These are phyloP conservation scores for Pilasporangium apinafurcum DNA, from an alignment of 352 stramenopile species.

Conservation along the genomic window DNA sequence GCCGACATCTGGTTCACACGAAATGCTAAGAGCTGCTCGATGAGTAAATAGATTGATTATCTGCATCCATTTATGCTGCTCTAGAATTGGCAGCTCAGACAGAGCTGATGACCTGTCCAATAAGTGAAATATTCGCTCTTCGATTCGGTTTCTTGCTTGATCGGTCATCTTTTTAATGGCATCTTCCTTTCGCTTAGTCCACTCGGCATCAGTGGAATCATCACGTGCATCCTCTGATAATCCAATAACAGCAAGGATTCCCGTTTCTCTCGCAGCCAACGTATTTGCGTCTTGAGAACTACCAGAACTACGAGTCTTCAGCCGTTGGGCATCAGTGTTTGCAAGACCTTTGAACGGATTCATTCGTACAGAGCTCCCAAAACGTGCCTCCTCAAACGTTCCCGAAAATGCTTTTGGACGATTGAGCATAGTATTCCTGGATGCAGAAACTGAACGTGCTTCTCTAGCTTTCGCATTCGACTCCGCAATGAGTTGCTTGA, in stretches of 20 bases:
- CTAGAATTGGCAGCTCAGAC: slow-evolving; percentile 52
- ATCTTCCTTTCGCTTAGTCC: slow-evolving; percentile 28
- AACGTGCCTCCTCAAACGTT: slow-evolving; percentile 53
- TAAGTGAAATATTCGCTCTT: slow-evolving; percentile 71
- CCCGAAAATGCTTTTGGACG: slow-evolving; percentile 53
- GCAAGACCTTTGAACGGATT: slow-evolving; percentile 32
- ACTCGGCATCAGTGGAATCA: slow-evolving; percentile 39
- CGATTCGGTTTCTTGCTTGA: slow-evolving; percentile 50
- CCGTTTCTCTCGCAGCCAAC: slow-evolving; percentile 32
- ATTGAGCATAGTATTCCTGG: slow-evolving; percentile 10
- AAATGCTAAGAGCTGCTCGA: slow-evolving; percentile 53
- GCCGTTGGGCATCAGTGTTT: not conserved
- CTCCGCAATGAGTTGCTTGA: slow-evolving; percentile 63
- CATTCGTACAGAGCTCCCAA: slow-evolving; percentile 34
- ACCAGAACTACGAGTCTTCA: slow-evolving; percentile 7
- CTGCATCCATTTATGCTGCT: slow-evolving; percentile 81
- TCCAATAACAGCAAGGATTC: slow-evolving; percentile 50
- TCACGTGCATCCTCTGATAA: slow-evolving; percentile 59
- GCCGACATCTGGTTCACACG: slow-evolving; percentile 58
- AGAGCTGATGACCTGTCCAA: slow-evolving; percentile 45
- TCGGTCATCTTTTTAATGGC: slow-evolving; percentile 50
- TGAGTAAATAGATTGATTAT: slow-evolving; percentile 70
- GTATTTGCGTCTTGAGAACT: slow-evolving; percentile 20
- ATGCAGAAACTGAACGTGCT: slow-evolving; percentile 27
- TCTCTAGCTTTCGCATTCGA: slow-evolving; percentile 48